phyloP scores from a whole-genome alignment of 805 yeast genomes.

The Ogataea philodendri region DNA sequence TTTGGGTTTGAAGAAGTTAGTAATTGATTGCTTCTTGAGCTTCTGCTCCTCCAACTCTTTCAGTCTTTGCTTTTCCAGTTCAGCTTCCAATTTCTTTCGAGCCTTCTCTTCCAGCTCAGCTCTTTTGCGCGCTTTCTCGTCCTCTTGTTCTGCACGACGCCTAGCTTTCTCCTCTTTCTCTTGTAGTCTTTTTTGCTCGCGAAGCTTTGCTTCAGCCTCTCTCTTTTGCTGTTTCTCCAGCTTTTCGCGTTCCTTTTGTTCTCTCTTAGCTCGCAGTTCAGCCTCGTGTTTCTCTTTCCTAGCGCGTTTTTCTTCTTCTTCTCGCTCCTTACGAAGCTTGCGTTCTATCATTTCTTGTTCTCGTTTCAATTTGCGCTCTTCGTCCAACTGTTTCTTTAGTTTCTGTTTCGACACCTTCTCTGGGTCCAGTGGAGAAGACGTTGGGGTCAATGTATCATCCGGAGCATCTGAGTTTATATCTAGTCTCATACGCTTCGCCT shows the following conservation, averaged over 20 bases:
- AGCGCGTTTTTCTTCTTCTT: slow-evolving; percentile 18
- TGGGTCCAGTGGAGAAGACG: slow-evolving; percentile 8
- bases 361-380: slow-evolving; percentile 11
- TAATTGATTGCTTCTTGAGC: slow-evolving; percentile 31
- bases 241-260: slow-evolving; percentile 31
- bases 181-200: slow-evolving; percentile 30
- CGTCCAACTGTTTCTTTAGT: slow-evolving; percentile 11
- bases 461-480: slow-evolving; percentile 3
- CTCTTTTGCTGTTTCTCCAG: slow-evolving; percentile 28
- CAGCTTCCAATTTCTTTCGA: slow-evolving; percentile 20
- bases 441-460: slow-evolving; percentile 8
- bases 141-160: slow-evolving; percentile 35
- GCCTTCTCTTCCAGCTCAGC: slow-evolving; percentile 20
- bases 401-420: slow-evolving; percentile 7
- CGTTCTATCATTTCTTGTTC: slow-evolving; percentile 13
- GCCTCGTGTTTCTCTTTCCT: slow-evolving; percentile 30
- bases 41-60: slow-evolving; percentile 27
- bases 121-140: slow-evolving; percentile 29
- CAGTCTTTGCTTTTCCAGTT: slow-evolving; percentile 22
- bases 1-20: slow-evolving; percentile 33
- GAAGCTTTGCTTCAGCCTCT: slow-evolving; percentile 28
- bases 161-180: slow-evolving; percentile 37
- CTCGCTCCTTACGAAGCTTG: slow-evolving; percentile 11
- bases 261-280: slow-evolving; percentile 26
- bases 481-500: slow-evolving; percentile 5